These are phyloP conservation scores for Tephrocybe sp. DNA, from an alignment of 768 basidiomycete species.

Conservation along the genomic window DNA sequence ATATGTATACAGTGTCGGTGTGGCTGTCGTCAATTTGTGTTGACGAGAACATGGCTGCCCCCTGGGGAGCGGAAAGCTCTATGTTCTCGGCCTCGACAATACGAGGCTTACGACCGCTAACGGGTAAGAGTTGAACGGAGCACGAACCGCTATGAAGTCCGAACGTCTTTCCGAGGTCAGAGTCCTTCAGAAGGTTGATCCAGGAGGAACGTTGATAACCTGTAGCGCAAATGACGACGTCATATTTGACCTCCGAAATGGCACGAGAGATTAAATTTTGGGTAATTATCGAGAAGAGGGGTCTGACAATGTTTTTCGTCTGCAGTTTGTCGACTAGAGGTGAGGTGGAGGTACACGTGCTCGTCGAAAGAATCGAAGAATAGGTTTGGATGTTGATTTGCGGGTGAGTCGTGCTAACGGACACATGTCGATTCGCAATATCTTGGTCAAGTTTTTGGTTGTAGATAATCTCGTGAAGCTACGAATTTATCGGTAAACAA, in stretches of 20 bases:
- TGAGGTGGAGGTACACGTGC: conserved; percentile 5
- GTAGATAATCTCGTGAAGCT: conserved; percentile 54
- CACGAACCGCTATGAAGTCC: conserved; percentile 27
- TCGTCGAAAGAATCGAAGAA: conserved; percentile 34
- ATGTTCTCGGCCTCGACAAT: conserved; percentile 18
- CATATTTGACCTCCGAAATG: conserved; percentile 35
- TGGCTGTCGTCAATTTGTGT: conserved; percentile 13
- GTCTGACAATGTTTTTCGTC: neutral
- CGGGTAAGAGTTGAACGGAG: conserved; percentile 27
- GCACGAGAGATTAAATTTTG: conserved; percentile 37
- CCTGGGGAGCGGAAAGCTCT: conserved; percentile 24
- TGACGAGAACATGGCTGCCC: conserved; percentile 18
- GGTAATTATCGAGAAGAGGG: conserved; percentile 25
- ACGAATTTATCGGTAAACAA: neutral
- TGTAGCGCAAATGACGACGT: conserved; percentile 51
- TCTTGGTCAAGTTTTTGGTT: conserved; percentile 46
- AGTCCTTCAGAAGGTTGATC: conserved; percentile 40
- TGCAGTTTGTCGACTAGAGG: neutral
- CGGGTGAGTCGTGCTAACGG: conserved; percentile 18
- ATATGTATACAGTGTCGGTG: conserved; percentile 30
- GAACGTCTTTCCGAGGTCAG: conserved; percentile 37
- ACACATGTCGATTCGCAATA: conserved; percentile 34
- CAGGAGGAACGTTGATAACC: conserved; percentile 53
- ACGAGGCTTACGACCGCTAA: conserved; percentile 5
- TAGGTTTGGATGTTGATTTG: conserved; percentile 38